Evolutionary conservation across 768 basidiomycete genomes (phyloP).

Genomic region (Naganishia onofrii): DNA sequence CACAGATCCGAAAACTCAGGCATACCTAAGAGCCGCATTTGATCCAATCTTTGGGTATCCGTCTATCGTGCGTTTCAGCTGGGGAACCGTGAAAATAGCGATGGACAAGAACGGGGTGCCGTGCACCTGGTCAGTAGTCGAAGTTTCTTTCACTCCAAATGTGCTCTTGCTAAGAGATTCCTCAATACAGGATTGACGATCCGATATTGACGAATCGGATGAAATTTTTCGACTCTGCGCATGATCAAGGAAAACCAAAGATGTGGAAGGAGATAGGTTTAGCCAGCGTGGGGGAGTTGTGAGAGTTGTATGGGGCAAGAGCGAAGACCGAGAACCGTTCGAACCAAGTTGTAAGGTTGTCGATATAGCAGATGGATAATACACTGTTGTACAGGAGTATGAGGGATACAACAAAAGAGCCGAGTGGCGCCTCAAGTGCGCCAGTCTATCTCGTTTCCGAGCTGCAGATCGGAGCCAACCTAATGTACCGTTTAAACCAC

Average conservation of each 20-base stretch:
- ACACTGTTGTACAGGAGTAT: slow-evolving; percentile 11
- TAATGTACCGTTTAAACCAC: slow-evolving; percentile 3
- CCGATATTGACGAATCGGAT: slow-evolving; percentile 67
- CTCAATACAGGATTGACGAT: slow-evolving; percentile 70
- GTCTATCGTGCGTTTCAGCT: slow-evolving; percentile 84
- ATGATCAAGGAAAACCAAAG: slow-evolving; percentile 71
- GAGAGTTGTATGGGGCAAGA: not conserved
- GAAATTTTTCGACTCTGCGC: slow-evolving; percentile 69
- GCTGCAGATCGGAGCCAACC: not conserved
- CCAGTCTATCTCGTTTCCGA: not conserved
- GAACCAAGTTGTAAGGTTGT: not conserved
- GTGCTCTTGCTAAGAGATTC: slow-evolving; percentile 1
- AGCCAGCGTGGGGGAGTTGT: slow-evolving; percentile 67
- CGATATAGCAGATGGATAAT: not conserved
- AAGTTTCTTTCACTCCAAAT: not conserved
- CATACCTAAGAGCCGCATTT: slow-evolving; percentile 72
- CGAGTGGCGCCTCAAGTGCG: not conserved
- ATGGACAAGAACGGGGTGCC: slow-evolving; percentile 75
- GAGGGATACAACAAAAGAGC: slow-evolving; percentile 15
- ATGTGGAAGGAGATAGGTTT: slow-evolving; percentile 73
- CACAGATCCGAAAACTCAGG: slow-evolving; percentile 84
- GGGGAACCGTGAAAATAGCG: slow-evolving; percentile 84
- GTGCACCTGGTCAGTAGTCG: slow-evolving; percentile 66
- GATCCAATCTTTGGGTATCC: slow-evolving; percentile 92
- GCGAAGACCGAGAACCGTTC: not conserved